Base-by-base conservation (phyloP, 805 yeast species). In the Zygotorulaspora danielsina region DNA sequence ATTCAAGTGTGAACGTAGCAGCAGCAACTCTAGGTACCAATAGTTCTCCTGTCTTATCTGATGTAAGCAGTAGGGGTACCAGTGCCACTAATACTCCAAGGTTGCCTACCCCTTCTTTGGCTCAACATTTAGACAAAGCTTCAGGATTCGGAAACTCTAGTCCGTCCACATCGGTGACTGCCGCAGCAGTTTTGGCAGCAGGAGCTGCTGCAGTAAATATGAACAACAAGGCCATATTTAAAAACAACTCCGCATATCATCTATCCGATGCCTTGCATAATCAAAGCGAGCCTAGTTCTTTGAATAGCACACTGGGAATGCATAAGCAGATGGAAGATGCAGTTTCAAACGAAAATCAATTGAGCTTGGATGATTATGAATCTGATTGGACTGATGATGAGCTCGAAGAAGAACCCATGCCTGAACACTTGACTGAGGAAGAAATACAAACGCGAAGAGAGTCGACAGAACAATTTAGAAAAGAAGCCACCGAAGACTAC, bases 151-250 rank as follows among this genome's bases (percentile, higher is more conserved):
- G 17, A 19, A 35, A 42, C n/a, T 16, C 42, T 9, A 37, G 18
- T 16, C 38, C 53, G 6, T 38, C 48, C 19, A 46, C 57, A 4
- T 53, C 53, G 6, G 46, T 42, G 4, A 46, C 49, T 6, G 56
- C 58, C 4, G 56, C 55, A 19, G 58, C 58, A 8, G 52, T 52
- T 2, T 28, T 53, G 10, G 55, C 57, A 12, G 56, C 56, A 3
- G 56, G 55, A 12, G 53, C 59, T 5, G 56, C 55, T 15, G 56
- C 55, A 8, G 55, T 49, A 6, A 47, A 45, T 28, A 45, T 50
- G 31, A 53, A 51, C 32, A 51, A 53, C 37, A 54, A 50, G 37
- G 52, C 51, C 25, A 46, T 49, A 21, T 45, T 45, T 21, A 47
- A 39, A 39, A 38, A 34, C 31, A 32, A 29, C 17, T 35, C 35